Conservation (phyloP, 208 protist species). For the Leishmania gerbilli region DNA sequence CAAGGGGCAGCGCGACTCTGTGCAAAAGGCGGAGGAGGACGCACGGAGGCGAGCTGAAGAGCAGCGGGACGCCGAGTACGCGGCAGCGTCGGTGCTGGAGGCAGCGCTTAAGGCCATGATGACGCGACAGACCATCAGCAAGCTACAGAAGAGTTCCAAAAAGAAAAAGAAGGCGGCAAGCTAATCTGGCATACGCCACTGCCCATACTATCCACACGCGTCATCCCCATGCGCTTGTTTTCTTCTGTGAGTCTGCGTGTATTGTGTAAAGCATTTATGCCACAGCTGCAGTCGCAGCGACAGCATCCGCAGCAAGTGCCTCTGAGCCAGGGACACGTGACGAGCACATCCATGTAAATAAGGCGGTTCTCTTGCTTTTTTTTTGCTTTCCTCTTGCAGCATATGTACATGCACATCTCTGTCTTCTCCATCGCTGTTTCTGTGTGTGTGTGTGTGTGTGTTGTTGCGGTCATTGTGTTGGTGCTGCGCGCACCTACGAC, state of each 20-base stretch:
- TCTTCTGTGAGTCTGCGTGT: neutral
- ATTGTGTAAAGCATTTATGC: neutral
- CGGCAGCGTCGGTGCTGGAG: constrained; percentile 77
- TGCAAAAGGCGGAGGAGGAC: constrained; percentile 33
- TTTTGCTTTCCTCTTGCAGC: neutral
- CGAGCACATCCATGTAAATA: neutral
- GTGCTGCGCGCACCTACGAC: neutral
- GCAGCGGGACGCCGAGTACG: constrained; percentile 54
- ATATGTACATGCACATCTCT: neutral
- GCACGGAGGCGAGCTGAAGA: constrained; percentile 38
- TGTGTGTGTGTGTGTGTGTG: neutral
- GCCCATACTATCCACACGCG: no score
- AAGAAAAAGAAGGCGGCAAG: constrained; percentile 46
- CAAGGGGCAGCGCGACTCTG: constrained; percentile 54
- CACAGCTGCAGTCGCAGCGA: neutral
- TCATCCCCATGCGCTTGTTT: no score
- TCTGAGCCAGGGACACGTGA: neutral
- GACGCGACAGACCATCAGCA: constrained; percentile 65
- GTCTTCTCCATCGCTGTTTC: neutral
- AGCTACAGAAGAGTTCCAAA: constrained; percentile 76
- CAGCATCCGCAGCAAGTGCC: neutral
- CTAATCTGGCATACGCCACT: neutral
- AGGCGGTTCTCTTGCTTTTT: neutral
- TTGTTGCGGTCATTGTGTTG: neutral
- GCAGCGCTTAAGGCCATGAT: constrained; percentile 83